Base-by-base conservation (phyloP, 192 early-diverging fungal genomes). In the Thamnidium elegans region DNA sequence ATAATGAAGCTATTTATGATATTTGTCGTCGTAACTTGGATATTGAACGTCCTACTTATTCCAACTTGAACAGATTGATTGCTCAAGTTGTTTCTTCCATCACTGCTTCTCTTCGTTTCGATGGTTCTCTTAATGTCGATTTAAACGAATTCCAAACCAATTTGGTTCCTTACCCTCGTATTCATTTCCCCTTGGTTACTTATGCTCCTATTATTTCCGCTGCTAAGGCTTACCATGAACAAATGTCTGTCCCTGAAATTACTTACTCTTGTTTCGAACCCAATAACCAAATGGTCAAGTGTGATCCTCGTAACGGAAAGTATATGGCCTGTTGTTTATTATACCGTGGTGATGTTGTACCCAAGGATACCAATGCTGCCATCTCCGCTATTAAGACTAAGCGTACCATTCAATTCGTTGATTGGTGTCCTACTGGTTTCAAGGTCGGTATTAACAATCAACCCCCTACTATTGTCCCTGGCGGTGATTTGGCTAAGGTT, bases 61-160 rank as follows among this genome's bases (percentile, higher is more conserved):
- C 89, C 79, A 96, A 99, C 79, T 80, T 99, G 65, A 99, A 99
- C 86, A 86, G 94, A 54, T 83, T 99, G 75, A 94, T 99, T 77
- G 95, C 96, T 48, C 96, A 99, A 83, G 94, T 97, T 54, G 96
- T 97, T 48, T 99, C 96, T 26, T 99, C 96, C 50, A 99, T 99
- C 88, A 99, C 96, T 17, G 95, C 96, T 15, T 99, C 96, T 60
- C 89, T 99, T 50, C 96, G 96, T 79, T 99, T 99, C 82, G 90
- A 92, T 70, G 96, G 96, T 71, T 99, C 96, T 32, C 87, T 99
- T 69, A 99, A 99, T 77, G 96, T 99, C 54, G 96, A 99, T 68
- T 82, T 99, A 83, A 97, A 88, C 75, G 96, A 99, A 84, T 99
- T 99, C 91, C 96, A 99, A 84, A 99, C 96, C 79, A 99, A 99